These are phyloP conservation scores for Physcomitrellopsis africana DNA, from an alignment of 225 moss, liverwort and hornwort genomes.

Conservation along the genomic window DNA sequence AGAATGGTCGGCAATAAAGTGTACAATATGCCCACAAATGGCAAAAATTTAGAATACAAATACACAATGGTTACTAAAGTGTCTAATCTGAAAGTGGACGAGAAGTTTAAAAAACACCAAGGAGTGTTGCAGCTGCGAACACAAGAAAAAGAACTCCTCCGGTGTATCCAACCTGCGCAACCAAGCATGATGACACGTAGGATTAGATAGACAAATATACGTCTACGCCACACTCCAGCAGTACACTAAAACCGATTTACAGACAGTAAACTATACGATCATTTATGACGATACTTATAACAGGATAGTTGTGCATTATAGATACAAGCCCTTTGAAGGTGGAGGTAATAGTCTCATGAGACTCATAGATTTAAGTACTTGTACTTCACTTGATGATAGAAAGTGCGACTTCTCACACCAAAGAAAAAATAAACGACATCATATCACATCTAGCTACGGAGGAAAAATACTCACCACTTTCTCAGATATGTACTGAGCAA, in stretches of 20 bases:
- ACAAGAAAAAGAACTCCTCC: constrained; percentile 88
- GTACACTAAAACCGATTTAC: neutral
- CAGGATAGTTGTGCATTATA: neutral
- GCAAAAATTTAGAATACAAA: constrained; percentile 32
- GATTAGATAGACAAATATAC: constrained; percentile 1
- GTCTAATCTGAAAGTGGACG: constrained; percentile 18
- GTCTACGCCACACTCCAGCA: neutral
- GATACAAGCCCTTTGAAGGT: neutral
- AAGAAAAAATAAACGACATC: no score
- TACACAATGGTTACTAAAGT: constrained; percentile 23
- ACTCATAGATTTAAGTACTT: neutral
- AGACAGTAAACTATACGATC: neutral
- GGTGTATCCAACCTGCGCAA: constrained; percentile 74
- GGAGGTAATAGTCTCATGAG: neutral
- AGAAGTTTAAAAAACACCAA: constrained; percentile 70
- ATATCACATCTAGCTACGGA: neutral
- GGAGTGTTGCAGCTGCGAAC: constrained; percentile 89
- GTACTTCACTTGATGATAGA: no score
- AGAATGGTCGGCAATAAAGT: neutral
- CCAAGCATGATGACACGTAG: constrained; percentile 1
- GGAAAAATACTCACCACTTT: constrained; percentile 60
- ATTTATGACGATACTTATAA: neutral
- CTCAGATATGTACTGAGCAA: constrained; percentile 92
- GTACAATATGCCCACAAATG: neutral
- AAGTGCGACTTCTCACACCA: no score